phyloP scores from a whole-genome alignment of 768 basidiomycete genomes.

The Pleurotus sapidus region DNA sequence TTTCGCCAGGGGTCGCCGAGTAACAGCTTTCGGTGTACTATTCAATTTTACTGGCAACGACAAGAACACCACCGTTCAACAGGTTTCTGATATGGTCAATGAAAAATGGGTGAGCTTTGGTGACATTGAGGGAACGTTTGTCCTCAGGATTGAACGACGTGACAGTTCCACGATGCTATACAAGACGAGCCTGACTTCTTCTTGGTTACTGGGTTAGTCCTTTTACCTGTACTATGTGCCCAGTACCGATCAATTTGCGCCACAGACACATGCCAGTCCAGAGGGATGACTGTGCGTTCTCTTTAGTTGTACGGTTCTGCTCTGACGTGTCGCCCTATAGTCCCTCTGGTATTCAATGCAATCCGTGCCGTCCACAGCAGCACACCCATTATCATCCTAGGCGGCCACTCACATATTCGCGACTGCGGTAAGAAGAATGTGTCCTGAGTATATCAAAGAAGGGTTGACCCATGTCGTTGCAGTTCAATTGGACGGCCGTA shows the following conservation, averaged over 20 bases:
- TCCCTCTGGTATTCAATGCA: conserved; percentile 70
- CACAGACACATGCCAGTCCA: conserved; percentile 81
- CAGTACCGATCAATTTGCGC: background rate
- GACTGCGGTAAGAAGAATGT: conserved; percentile 57
- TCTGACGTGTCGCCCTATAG: conserved; percentile 27
- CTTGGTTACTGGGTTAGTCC: conserved; percentile 61
- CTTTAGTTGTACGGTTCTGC: background rate
- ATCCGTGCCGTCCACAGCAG: conserved; percentile 67
- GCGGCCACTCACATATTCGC: conserved; percentile 78
- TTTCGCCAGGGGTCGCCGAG: conserved; percentile 49
- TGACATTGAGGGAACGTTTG: no score
- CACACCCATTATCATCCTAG: conserved; percentile 84
- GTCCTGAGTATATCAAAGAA: no score
- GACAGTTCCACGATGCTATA: conserved; percentile 75
- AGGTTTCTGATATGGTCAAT: conserved; percentile 71
- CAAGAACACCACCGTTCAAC: conserved; percentile 71
- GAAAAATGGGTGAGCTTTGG: conserved; percentile 61
- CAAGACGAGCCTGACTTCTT: conserved; percentile 82
- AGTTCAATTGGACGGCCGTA: conserved; percentile 71
- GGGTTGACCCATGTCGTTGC: background rate
- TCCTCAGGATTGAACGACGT: background rate
- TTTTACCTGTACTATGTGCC: background rate
- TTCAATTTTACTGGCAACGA: conserved; percentile 76
- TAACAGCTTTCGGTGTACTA: conserved; percentile 80
- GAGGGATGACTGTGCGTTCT: conserved; percentile 53